Conservation (phyloP, 2,329 filamentous ascomycete species). For the Pseudogymnoascus sp. region DNA sequence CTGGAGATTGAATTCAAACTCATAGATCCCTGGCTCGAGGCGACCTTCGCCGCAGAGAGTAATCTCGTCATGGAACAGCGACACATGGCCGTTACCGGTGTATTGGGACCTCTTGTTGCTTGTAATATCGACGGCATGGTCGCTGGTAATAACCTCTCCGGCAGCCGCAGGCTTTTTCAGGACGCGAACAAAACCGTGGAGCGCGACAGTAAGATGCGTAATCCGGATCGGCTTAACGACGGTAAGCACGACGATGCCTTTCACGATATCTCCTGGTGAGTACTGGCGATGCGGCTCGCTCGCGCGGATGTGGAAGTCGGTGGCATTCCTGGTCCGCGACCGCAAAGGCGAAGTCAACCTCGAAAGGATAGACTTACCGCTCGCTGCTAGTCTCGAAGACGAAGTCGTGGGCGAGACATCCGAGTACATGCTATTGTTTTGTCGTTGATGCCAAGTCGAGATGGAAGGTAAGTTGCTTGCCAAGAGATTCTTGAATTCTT, state of each 20-base stretch:
- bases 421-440: constrained; percentile 28
- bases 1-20: constrained; percentile 69
- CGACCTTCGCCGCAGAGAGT: constrained; percentile 72
- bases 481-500: constrained; percentile 12
- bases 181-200: constrained; percentile 74
- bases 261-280: constrained; percentile 64
- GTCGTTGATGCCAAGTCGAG: constrained; percentile 25
- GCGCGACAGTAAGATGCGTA: constrained; percentile 70
- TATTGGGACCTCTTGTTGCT: constrained; percentile 44
- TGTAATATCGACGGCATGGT: constrained; percentile 28
- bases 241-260: constrained; percentile 64
- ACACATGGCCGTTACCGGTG: constrained; percentile 70
- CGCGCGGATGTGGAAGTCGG: constrained; percentile 71
- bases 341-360: constrained; percentile 39
- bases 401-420: constrained; percentile 24
- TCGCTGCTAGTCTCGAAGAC: constrained; percentile 20
- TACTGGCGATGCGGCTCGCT: constrained; percentile 74
- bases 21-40: constrained; percentile 65
- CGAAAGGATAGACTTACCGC: constrained; percentile 28
- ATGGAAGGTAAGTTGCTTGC: constrained; percentile 10
- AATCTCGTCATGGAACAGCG: constrained; percentile 74
- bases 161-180: constrained; percentile 59
- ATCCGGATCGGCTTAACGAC: constrained; percentile 68
- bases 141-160: constrained; percentile 39
- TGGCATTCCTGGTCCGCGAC: constrained; percentile 53